A percentile compares a stretch with the other conserved stretches of the same genome.
Evolutionary conservation across 2,329 filamentous ascomycete species (phyloP).

Genomic region (Gliomastix tumulicola): DNA sequence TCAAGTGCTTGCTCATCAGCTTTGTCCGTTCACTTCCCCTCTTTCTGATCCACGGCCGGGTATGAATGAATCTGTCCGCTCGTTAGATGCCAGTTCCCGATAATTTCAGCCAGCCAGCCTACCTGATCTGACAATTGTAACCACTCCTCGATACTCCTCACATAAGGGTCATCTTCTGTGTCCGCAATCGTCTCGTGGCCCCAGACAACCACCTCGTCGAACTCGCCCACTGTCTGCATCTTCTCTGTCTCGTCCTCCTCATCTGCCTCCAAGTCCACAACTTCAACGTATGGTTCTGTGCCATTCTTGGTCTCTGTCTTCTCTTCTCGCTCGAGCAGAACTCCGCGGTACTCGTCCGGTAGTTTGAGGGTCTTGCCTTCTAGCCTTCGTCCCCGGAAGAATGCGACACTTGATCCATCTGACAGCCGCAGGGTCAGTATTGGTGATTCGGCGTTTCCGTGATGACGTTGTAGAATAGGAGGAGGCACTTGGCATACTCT

Average conservation of each 20-base stretch:
- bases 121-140: constrained; percentile 64
- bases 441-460: too few relatives aligned
- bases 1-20: too few relatives aligned
- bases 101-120: too few relatives aligned
- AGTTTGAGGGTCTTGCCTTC: constrained; percentile 59
- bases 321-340: constrained; percentile 44
- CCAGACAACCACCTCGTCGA: constrained; percentile 78
- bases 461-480: too few relatives aligned
- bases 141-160: constrained; percentile 76
- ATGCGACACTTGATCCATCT: constrained; percentile 32
- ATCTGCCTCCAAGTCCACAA: constrained; percentile 27
- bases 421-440: too few relatives aligned
- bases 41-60: too few relatives aligned
- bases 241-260: constrained; percentile 42
- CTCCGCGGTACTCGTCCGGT: constrained; percentile 64
- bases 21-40: neutral
- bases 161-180: constrained; percentile 58
- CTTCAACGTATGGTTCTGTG: too few relatives aligned
- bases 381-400: constrained; percentile 77
- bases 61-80: constrained; percentile 29
- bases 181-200: constrained; percentile 65
- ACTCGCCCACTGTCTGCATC: constrained; percentile 58
- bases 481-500: constrained; percentile 11
- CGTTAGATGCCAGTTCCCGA: too few relatives aligned
- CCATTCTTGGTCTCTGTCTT: constrained; percentile 7